Evolutionary conservation across 2,329 filamentous ascomycete genomes (phyloP), one percentile per base, ranked within the genome.

Genomic region (Cryphonectria parasitica): DNA sequence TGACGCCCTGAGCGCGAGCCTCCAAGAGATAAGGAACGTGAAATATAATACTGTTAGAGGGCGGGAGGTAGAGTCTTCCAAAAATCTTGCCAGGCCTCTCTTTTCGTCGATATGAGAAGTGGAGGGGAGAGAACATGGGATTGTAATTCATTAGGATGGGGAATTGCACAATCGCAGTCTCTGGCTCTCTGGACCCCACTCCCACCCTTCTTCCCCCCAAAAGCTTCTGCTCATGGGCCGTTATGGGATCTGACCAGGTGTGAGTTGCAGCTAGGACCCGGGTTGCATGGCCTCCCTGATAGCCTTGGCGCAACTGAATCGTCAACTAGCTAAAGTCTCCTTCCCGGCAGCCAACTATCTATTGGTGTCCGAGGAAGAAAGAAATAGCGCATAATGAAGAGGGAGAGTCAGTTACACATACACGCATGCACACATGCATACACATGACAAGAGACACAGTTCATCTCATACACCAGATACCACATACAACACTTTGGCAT

Each of bases 91-190:
- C 22, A 34, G 34, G 34, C 34, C 22, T 10, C 36, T 39, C 36
- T n/a, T 49, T 52, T 34, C 52, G n/a, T 64, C 61, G 61, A 41
- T 41, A 15, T 19, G 61, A 28, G 63, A 64, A 36, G 43, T 31
- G 64, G 45, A 60, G 65, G 65, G 34, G 19, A 17, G n/a, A 31
- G 43, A 68, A 68, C 56, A 72, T 72, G 71, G 71, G 71, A 72
- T 72, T 72, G 67, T 67, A 66, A 49, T 66, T 66, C 36, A 34
- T 66, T 22, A 49, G 56, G 66, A 70, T 70, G 68, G 69, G 71
- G 69, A 70, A 71, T 64, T 72, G 66, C 71, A 69, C 69, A 72
- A 72, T 71, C 61, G 67, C 70, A 71, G 61, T 64, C 34, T 64
- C 34, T 64, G 36, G 28, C 36, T 41, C n/a, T 15, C 15, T 39